Evolutionary conservation across 2,329 filamentous ascomycete genomes (phyloP).

Genomic region (Triangularia verruculosa): DNA sequence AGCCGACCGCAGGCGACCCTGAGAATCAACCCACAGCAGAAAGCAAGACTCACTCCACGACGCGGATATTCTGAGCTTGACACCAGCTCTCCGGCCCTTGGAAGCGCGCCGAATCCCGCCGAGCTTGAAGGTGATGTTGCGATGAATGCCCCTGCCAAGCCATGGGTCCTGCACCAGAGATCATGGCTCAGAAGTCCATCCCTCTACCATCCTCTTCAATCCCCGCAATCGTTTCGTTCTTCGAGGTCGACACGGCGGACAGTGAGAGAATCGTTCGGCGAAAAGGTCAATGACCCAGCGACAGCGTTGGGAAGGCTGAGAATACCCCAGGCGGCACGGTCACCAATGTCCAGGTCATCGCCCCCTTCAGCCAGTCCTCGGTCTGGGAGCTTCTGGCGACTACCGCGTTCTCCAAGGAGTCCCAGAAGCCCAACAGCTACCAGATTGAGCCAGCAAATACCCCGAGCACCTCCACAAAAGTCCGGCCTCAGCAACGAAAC

Average conservation of each 20-base stretch:
- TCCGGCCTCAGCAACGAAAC: background rate
- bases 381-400: conserved; percentile 14
- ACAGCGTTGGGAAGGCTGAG: conserved; percentile 14
- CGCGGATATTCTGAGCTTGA: conserved; percentile 19
- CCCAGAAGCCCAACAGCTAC: conserved; percentile 8
- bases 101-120: conserved; percentile 26
- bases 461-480: conserved; percentile 9
- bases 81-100: conserved; percentile 14
- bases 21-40: background rate
- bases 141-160: background rate
- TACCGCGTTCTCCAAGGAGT: conserved; percentile 16
- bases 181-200: conserved; percentile 14
- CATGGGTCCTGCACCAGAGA: conserved; percentile 9
- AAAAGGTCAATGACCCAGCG: conserved; percentile 26
- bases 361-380: conserved; percentile 16
- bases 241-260: conserved; percentile 14
- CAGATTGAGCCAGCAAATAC: conserved; percentile 14
- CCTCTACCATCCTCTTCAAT: conserved; percentile 10
- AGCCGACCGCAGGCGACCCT: background rate
- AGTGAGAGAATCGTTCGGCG: conserved; percentile 25
- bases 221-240: conserved; percentile 15
- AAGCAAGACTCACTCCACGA: background rate
- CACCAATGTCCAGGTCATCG: conserved; percentile 9
- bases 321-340: conserved; percentile 11
- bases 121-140: conserved; percentile 24